Evolutionary conservation across 257 asterid species (phyloP).

Genomic region (Nicotiana knightiana): DNA sequence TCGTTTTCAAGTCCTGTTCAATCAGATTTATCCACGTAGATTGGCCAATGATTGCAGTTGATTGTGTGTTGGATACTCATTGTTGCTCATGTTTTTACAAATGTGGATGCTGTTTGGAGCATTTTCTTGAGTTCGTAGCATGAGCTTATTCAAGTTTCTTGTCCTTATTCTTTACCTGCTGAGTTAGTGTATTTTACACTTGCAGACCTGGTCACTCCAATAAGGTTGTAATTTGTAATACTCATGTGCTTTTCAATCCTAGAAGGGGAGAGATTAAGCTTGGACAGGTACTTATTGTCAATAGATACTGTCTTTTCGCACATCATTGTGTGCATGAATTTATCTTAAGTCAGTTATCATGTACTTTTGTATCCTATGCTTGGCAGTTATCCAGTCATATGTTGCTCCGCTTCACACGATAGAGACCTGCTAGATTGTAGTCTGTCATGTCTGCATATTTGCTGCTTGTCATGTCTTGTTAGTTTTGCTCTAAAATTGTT

Average conservation of each 20-base stretch:
- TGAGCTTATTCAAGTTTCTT: neutral
- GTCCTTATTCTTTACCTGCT: neutral
- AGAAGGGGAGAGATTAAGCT: constrained; percentile 93
- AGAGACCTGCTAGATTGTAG: neutral
- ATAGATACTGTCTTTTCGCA: neutral
- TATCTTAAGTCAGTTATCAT: neutral
- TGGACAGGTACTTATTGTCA: constrained; percentile 64
- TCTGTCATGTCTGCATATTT: neutral
- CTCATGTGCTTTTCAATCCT: constrained; percentile 97
- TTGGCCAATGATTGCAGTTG: neutral
- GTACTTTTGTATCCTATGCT: neutral
- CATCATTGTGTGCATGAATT: constrained; percentile 2
- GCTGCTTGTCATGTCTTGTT: neutral
- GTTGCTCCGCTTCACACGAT: neutral
- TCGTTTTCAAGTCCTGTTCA: neutral
- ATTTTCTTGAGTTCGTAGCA: neutral
- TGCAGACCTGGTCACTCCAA: constrained; percentile 46
- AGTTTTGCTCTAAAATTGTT: neutral
- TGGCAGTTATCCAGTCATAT: neutral
- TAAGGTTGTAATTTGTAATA: constrained; percentile 79
- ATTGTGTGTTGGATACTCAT: neutral
- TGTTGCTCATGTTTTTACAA: neutral
- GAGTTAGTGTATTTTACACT: constrained; percentile 7
- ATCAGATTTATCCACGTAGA: neutral
- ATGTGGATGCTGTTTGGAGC: neutral